Percentiles rank a stretch among this genome's conserved stretches.
Conservation (phyloP, 495 filamentous ascomycete genomes). For the Tetracladium marchalianum region DNA sequence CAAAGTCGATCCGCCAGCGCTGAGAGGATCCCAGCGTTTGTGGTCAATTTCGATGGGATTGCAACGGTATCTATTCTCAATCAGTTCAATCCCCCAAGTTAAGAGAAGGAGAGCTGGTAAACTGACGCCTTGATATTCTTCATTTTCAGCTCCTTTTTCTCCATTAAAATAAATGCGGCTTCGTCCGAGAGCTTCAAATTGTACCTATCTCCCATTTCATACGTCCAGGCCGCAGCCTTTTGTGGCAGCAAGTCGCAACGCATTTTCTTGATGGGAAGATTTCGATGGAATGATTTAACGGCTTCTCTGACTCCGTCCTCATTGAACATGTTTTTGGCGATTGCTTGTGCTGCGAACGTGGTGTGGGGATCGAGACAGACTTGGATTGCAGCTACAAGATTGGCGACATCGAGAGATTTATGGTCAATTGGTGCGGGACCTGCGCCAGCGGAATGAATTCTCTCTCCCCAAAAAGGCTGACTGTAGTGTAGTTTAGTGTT, state of each 20-base stretch:
- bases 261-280: constrained; percentile 35
- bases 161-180: not conserved
- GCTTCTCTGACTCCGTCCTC: constrained; percentile 19
- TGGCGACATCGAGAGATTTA: constrained; percentile 31
- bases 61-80: too few relatives aligned
- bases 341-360: constrained; percentile 32
- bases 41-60: not conserved
- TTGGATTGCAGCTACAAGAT: constrained; percentile 30
- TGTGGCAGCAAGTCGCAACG: constrained; percentile 40
- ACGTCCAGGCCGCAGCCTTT: constrained; percentile 21
- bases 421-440: constrained; percentile 34
- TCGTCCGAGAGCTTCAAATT: not conserved
- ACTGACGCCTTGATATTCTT: not conserved
- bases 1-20: not conserved
- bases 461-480: constrained; percentile 47
- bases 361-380: constrained; percentile 28
- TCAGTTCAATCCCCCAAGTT: too few relatives aligned
- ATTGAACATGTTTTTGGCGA: constrained; percentile 30
- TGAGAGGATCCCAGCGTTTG: constrained; percentile 1
- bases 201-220: constrained; percentile 5
- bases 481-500: constrained; percentile 3
- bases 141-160: not conserved
- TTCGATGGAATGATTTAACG: constrained; percentile 19
- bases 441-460: constrained; percentile 36
- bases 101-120: too few relatives aligned